These are phyloP conservation scores for Globisporangium irregulare DNA, from an alignment of 352 stramenopile species.

Conservation along the genomic window DNA sequence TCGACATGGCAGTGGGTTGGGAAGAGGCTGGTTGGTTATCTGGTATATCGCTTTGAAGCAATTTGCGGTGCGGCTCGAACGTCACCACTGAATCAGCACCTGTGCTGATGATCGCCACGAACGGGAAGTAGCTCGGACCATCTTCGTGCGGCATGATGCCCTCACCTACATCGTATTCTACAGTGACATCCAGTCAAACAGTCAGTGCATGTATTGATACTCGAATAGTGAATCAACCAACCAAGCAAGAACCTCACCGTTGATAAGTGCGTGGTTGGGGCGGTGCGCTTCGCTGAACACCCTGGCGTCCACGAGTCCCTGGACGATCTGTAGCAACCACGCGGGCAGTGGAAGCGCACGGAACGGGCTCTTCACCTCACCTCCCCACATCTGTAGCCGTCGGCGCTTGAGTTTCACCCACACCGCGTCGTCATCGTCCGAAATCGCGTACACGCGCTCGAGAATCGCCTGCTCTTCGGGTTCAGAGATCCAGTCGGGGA, in stretches of 20 bases:
- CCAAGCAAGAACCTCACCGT: slow-evolving; percentile 29
- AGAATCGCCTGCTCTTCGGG: slow-evolving; percentile 59
- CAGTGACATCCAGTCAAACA: neutral
- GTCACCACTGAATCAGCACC: slow-evolving; percentile 51
- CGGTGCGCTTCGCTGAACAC: slow-evolving; percentile 45
- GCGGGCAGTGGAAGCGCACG: slow-evolving; percentile 33
- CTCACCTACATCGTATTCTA: slow-evolving; percentile 65
- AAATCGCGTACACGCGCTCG: slow-evolving; percentile 48
- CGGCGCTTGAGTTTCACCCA: slow-evolving; percentile 71
- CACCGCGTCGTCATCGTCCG: slow-evolving; percentile 22
- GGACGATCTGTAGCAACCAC: slow-evolving; percentile 55
- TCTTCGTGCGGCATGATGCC: slow-evolving; percentile 72
- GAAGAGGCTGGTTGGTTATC: neutral
- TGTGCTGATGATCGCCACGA: slow-evolving; percentile 69
- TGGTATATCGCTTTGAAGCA: slow-evolving; percentile 6
- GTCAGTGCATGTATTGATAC: neutral
- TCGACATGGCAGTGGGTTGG: neutral
- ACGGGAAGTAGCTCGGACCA: slow-evolving; percentile 60
- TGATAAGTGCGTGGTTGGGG: slow-evolving; percentile 74
- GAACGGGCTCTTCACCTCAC: slow-evolving; percentile 57
- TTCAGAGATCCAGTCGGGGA: slow-evolving; percentile 60
- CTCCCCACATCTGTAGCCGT: slow-evolving; percentile 68
- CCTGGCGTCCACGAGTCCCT: slow-evolving; percentile 42
- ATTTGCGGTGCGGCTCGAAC: slow-evolving; percentile 54
- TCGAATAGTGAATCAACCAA: neutral